A percentile compares a stretch with the other conserved stretches of the same genome.
Conservation (phyloP, 345 rosid genomes). For the Pugionium cornutum region DNA sequence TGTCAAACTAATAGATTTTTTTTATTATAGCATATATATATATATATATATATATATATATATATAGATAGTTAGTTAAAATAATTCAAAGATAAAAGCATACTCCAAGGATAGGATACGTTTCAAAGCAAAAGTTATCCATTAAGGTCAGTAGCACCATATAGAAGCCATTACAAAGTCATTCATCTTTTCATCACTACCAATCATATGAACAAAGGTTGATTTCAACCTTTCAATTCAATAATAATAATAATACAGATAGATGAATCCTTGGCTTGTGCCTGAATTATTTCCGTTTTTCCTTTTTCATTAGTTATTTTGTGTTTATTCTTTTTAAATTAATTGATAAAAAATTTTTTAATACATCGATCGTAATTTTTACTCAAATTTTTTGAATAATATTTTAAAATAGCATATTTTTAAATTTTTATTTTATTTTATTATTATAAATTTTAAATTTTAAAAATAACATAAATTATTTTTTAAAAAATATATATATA, state of each 20-base stretch:
- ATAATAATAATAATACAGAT: too few species aligned
- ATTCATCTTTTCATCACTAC: constrained; percentile 15
- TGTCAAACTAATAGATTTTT: too few species aligned
- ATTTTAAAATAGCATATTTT: too few species aligned
- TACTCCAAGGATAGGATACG: constrained; percentile 2
- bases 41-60: too few species aligned
- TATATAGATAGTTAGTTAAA: too few species aligned
- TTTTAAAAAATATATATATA: too few species aligned
- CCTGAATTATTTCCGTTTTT: neutral
- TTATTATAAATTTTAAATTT: neutral
- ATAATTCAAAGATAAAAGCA: neutral
- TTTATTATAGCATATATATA: too few species aligned
- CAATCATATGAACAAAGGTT: constrained; percentile 19
- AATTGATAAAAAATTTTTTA: neutral
- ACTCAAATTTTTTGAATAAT: too few species aligned
- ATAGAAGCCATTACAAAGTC: constrained; percentile 23
- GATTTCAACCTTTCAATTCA: neutral
- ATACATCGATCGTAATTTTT: neutral
- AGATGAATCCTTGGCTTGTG: constrained; percentile 4
- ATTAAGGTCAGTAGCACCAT: constrained; percentile 22
- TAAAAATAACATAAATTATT: too few species aligned
- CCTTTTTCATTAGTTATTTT: neutral
- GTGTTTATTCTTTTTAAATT: neutral
- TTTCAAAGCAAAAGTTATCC: constrained; percentile 17
- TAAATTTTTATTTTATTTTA: neutral